A percentile compares a stretch with the other conserved stretches of the same genome.
phyloP scores from a whole-genome alignment of 139 green algal species.

The Yamagishiella unicocca region DNA sequence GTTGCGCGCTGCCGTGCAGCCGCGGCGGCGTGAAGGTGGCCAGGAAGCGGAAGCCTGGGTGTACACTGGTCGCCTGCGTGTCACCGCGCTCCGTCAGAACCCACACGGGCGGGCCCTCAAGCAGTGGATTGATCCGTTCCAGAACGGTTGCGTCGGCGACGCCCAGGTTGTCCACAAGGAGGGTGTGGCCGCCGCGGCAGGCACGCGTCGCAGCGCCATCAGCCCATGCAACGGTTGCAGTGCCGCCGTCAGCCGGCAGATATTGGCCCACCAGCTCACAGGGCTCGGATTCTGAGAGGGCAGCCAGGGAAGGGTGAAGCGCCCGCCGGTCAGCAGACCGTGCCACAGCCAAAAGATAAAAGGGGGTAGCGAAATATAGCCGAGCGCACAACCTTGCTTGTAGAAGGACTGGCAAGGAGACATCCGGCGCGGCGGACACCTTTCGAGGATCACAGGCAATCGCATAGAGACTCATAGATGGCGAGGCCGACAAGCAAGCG shows the following conservation, averaged over 20 bases:
- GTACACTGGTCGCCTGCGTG: background rate
- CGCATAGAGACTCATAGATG: too few relatives aligned
- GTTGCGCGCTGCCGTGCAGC: background rate
- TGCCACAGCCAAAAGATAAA: too few relatives aligned
- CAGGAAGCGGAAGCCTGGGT: constrained; percentile 37
- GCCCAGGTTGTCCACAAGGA: constrained; percentile 52
- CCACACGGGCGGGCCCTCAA: constrained; percentile 46
- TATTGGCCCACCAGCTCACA: constrained; percentile 55
- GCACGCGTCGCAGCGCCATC: constrained; percentile 53
- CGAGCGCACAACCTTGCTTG: too few relatives aligned
- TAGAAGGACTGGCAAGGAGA: too few relatives aligned
- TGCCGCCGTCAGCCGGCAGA: constrained; percentile 4
- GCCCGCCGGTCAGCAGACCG: too few relatives aligned
- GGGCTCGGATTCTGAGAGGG: constrained; percentile 52
- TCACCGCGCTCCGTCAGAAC: constrained; percentile 53
- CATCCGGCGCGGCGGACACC: too few relatives aligned
- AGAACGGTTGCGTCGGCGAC: constrained; percentile 52
- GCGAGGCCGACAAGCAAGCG: too few relatives aligned
- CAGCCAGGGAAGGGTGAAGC: background rate
- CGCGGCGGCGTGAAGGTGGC: constrained; percentile 47
- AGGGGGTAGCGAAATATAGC: too few relatives aligned
- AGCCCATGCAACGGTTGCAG: constrained; percentile 33
- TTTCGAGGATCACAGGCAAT: too few relatives aligned
- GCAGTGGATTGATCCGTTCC: constrained; percentile 57
- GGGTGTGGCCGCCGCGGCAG: background rate